Evolutionary conservation across 768 basidiomycete species (phyloP).

Genomic region (Heimioporus sp.): DNA sequence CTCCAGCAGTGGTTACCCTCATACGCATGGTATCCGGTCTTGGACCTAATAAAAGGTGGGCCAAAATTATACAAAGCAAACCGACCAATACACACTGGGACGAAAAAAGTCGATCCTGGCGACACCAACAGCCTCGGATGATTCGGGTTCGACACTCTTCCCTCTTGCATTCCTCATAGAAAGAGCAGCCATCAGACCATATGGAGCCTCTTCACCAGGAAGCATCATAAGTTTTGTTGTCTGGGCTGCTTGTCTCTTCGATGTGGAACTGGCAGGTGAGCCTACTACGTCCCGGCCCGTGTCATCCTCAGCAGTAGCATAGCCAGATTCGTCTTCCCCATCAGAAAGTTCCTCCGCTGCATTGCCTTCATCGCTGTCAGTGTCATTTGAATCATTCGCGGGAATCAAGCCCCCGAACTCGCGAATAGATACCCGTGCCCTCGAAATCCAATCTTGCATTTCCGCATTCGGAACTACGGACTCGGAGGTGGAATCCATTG

Average conservation of each 20-base stretch:
- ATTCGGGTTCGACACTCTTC: constrained; percentile 42
- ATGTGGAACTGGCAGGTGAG: constrained; percentile 32
- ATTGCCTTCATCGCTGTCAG: constrained; percentile 41
- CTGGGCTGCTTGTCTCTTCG: constrained; percentile 39
- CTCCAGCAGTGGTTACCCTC: constrained; percentile 39
- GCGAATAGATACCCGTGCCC: constrained; percentile 65
- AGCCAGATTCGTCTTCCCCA: constrained; percentile 30
- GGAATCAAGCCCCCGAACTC: constrained; percentile 69
- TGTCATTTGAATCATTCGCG: constrained; percentile 56
- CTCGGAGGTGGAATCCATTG: constrained; percentile 25
- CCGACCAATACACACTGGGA: constrained; percentile 42
- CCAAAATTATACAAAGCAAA: background rate
- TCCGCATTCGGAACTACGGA: constrained; percentile 45
- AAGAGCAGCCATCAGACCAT: constrained; percentile 74
- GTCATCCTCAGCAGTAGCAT: constrained; percentile 22
- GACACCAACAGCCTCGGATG: constrained; percentile 57
- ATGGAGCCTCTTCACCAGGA: constrained; percentile 62
- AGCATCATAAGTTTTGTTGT: constrained; percentile 50
- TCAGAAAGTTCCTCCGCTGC: constrained; percentile 32
- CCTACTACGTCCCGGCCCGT: constrained; percentile 18
- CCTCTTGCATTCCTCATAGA: constrained; percentile 44
- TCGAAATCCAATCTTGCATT: constrained; percentile 75
- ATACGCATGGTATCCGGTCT: constrained; percentile 40
- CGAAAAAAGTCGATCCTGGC: constrained; percentile 69
- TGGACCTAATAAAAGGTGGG: constrained; percentile 33